Evolutionary conservation across 1,139 yeast genomes (phyloP), one percentile per base, ranked within the genome.

Genomic region (Hansenula lynferdii): DNA sequence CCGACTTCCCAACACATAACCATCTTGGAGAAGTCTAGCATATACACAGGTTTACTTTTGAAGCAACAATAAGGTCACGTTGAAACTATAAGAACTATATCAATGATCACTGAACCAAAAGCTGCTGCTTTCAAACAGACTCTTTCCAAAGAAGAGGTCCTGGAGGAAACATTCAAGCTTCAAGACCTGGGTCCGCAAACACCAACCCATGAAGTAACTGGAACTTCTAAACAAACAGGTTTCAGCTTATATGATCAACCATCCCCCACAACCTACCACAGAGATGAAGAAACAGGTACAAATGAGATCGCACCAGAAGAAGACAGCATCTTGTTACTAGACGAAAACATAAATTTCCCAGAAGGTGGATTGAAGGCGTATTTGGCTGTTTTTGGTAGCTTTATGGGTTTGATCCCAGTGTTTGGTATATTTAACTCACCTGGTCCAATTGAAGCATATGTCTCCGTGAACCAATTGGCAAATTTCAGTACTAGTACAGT

Each of bases 391-490:
- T 57, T 78, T 8, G 90, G 90, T 0, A 71, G 83, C 1, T 79
- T 79, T 45, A 54, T 80, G 44, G 92, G 90, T 0, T 56, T 82
- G 31, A 61, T 75, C 11, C 75, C 80, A 4, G 75, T 70, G 20
- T 80, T 82, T 55, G 94, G 94, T 4, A 57, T 81, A 19, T 68
- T 80, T 51, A 83, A 83, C 51, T 67, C 85, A 1, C 60, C 78
- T 25, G 92, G 92, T 43, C 87, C 86, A 0, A 69, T 82, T 35
- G 83, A 82, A 57, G 73, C 85, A 1, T 80, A 81, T 48, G 69
- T 83, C 11, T 28, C 64, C 72, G 47, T 45, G 20, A 42, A 80
- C 52, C 84, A 78, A 50, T 61, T 81, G 35, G 56, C 60, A 9
- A 47, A 65, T 25, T 65, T 64, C 8, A 58, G 67, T 14, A 61